phyloP scores from a whole-genome alignment of 768 basidiomycete species.

The Suillus ampliporus region DNA sequence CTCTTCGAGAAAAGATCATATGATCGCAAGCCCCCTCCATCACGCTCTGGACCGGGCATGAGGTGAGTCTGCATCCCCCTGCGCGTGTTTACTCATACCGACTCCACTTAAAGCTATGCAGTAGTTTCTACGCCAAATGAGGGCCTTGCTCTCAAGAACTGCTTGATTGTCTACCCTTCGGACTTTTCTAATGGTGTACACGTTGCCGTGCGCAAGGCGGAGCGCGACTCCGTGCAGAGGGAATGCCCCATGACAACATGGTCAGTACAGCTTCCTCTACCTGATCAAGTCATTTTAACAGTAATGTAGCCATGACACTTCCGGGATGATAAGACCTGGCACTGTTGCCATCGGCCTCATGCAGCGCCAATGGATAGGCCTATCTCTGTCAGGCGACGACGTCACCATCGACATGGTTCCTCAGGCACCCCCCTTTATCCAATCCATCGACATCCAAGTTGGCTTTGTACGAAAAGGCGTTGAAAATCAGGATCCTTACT shows the following conservation, averaged over 20 bases:
- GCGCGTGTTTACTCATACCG: neutral
- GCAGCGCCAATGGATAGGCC: slow-evolving; percentile 89
- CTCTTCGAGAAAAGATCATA: slow-evolving; percentile 56
- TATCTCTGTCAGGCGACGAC: slow-evolving; percentile 78
- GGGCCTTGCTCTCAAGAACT: slow-evolving; percentile 77
- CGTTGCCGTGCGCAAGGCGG: slow-evolving; percentile 70
- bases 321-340: slow-evolving; percentile 70
- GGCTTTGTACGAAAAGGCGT: slow-evolving; percentile 61
- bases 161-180: slow-evolving; percentile 76
- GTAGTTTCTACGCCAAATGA: slow-evolving; percentile 70
- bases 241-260: slow-evolving; percentile 71
- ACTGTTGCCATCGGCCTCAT: slow-evolving; percentile 75
- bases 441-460: slow-evolving; percentile 81
- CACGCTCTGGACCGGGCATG: slow-evolving; percentile 32
- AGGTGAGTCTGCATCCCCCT: slow-evolving; percentile 22
- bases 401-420: slow-evolving; percentile 73
- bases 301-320: slow-evolving; percentile 72
- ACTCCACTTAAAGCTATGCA: slow-evolving; percentile 45
- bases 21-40: slow-evolving; percentile 47
- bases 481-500: slow-evolving; percentile 73
- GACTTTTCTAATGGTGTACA: slow-evolving; percentile 80
- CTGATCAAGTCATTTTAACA: slow-evolving; percentile 31
- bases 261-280: slow-evolving; percentile 48
- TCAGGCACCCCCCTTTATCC: slow-evolving; percentile 66
- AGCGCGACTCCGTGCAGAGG: neutral